These are phyloP conservation scores for Periconia sp. DNA, from an alignment of 2,329 filamentous ascomycete species.

Conservation along the genomic window DNA sequence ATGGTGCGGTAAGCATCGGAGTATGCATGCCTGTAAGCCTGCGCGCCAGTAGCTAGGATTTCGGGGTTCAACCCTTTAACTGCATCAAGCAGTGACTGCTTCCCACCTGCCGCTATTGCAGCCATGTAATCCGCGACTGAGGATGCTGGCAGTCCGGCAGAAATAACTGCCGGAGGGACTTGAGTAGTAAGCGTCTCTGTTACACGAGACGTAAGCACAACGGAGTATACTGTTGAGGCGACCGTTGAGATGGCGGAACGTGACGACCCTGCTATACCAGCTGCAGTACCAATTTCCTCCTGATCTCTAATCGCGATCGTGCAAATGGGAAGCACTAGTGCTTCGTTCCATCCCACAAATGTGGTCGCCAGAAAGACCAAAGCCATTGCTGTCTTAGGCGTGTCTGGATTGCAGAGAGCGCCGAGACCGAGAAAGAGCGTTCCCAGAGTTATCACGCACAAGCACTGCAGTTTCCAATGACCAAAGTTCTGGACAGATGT, in stretches of 20 bases:
- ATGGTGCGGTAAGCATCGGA: conserved; percentile 51
- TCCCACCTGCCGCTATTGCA: conserved; percentile 32
- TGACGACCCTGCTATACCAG: conserved; percentile 18
- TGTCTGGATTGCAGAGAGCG: conserved; percentile 16
- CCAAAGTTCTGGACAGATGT: conserved; percentile 9
- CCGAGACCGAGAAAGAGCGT: conserved; percentile 13
- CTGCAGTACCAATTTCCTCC: conserved; percentile 22
- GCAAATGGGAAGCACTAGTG: conserved; percentile 15
- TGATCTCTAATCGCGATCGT: conserved; percentile 24
- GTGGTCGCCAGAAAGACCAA: conserved; percentile 20
- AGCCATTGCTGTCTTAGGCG: conserved; percentile 14
- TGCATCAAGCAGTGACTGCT: conserved; percentile 27
- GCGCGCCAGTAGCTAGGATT: conserved; percentile 38
- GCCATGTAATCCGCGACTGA: conserved; percentile 41
- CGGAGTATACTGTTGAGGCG: conserved; percentile 44
- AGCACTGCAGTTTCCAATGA: conserved; percentile 15
- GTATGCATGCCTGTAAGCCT: conserved; percentile 44
- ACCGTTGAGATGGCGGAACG: conserved; percentile 21
- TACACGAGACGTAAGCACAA: conserved; percentile 49
- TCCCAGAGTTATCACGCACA: conserved; percentile 14
- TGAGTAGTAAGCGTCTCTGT: conserved; percentile 43
- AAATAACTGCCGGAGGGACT: conserved; percentile 42
- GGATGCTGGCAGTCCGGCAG: conserved; percentile 45
- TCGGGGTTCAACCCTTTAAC: conserved; percentile 40
- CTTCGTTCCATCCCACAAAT: conserved; percentile 20